Conservation (phyloP, 2,329 filamentous ascomycete genomes). For the Cephalotrichum gorgonifer region DNA sequence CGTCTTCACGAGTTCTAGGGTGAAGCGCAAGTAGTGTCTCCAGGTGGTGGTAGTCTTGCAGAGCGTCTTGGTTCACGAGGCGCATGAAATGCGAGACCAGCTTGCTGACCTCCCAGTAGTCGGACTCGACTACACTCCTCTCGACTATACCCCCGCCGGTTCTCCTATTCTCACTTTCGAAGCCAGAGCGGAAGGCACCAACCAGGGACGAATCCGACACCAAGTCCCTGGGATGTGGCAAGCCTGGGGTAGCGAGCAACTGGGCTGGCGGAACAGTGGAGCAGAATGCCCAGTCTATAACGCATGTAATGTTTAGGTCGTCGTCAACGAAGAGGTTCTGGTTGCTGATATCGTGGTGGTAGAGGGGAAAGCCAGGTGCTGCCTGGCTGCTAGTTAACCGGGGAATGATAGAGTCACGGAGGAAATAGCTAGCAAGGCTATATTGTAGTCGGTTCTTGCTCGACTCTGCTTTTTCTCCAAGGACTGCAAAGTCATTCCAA, state of each 20-base stretch:
- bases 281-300: constrained; percentile 17
- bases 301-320: constrained; percentile 17
- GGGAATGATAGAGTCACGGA: constrained; percentile 8
- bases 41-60: constrained; percentile 9
- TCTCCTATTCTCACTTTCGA: constrained; percentile 7
- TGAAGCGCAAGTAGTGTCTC: constrained; percentile 8
- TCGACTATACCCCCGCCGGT: constrained; percentile 8
- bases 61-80: constrained; percentile 8
- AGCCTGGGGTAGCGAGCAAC: constrained; percentile 7
- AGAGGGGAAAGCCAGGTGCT: constrained; percentile 11
- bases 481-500: constrained; percentile 11
- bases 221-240: constrained; percentile 9
- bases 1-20: constrained; percentile 4
- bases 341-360: constrained; percentile 14
- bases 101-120: constrained; percentile 7
- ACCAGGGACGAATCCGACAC: constrained; percentile 7
- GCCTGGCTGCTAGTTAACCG: constrained; percentile 6
- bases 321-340: constrained; percentile 17
- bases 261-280: constrained; percentile 14
- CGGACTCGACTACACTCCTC: constrained; percentile 21
- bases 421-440: constrained; percentile 8
- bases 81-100: constrained; percentile 9
- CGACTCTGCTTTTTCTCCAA: constrained; percentile 6
- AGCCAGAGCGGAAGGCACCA: constrained; percentile 9
- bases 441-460: constrained; percentile 10